Conservation (phyloP, 2,329 filamentous ascomycete species). For the Pseudocercospora crystallina region DNA sequence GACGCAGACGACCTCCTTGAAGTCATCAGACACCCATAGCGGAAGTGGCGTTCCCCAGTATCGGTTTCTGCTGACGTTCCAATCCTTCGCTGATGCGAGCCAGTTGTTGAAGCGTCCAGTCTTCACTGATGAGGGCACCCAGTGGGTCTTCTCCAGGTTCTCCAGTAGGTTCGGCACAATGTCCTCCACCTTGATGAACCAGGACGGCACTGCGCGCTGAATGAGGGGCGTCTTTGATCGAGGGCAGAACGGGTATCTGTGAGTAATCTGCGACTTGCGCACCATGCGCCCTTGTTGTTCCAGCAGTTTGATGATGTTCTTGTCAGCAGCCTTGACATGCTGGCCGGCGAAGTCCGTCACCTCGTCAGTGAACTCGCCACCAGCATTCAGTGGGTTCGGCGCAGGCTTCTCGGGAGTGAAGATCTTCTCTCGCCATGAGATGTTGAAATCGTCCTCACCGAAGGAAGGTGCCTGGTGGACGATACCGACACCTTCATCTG, state of each 20-base stretch:
- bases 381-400: slow-evolving; percentile 88
- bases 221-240: slow-evolving; percentile 94
- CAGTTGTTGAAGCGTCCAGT: slow-evolving; percentile 88
- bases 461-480: slow-evolving; percentile 93
- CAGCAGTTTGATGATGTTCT: slow-evolving; percentile 85
- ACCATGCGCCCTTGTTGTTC: slow-evolving; percentile 75
- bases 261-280: slow-evolving; percentile 81
- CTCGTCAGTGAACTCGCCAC: slow-evolving; percentile 73
- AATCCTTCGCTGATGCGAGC: slow-evolving; percentile 88
- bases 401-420: slow-evolving; percentile 74
- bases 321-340: slow-evolving; percentile 90
- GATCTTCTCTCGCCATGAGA: slow-evolving; percentile 73
- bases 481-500: slow-evolving; percentile 87
- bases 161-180: slow-evolving; percentile 86
- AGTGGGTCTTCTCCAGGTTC: slow-evolving; percentile 85
- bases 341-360: slow-evolving; percentile 80
- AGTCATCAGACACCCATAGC: slow-evolving; percentile 86
- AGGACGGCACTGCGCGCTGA: slow-evolving; percentile 86
- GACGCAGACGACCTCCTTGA: slow-evolving; percentile 81
- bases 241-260: slow-evolving; percentile 92
- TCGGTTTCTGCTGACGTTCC: slow-evolving; percentile 90
- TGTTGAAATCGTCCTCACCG: slow-evolving; percentile 93
- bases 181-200: slow-evolving; percentile 87
- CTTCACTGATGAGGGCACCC: slow-evolving; percentile 89
- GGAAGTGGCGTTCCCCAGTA: slow-evolving; percentile 96